phyloP scores from a whole-genome alignment of 208 protist species.

The Naegleria fowleri region DNA sequence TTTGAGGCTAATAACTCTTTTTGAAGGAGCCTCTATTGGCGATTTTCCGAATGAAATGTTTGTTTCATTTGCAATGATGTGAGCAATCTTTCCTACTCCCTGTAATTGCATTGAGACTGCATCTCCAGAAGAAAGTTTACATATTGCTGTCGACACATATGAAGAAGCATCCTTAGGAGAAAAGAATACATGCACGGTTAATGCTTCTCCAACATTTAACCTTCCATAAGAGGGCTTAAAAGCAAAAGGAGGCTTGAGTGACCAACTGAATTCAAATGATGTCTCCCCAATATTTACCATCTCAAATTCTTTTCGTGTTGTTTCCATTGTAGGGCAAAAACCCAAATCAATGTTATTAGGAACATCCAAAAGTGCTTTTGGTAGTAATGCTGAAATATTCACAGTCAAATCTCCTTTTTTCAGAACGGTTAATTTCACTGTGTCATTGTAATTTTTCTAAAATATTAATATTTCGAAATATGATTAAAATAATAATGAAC shows the following conservation, averaged over 20 bases:
- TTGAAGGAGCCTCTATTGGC: not conserved
- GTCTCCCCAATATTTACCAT: not conserved
- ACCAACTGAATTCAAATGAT: not conserved
- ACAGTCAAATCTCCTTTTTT: not conserved
- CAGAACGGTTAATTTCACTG: not conserved
- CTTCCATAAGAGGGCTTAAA: not conserved
- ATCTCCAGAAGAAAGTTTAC: not conserved
- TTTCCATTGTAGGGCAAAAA: not conserved
- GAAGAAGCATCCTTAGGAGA: not conserved
- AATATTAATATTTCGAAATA: not conserved
- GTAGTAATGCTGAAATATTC: not conserved
- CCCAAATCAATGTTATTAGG: not conserved
- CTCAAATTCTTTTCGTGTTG: not conserved
- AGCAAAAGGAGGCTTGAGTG: not conserved
- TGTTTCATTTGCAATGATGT: not conserved
- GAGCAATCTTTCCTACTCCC: not conserved
- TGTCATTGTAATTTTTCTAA: not conserved
- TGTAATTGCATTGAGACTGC: not conserved
- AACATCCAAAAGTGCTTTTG: not conserved
- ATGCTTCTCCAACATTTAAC: not conserved
- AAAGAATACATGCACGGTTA: not conserved
- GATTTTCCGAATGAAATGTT: not conserved
- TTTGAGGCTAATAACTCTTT: not conserved
- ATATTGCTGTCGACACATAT: not conserved
- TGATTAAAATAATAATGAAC: not conserved